Conservation (phyloP, 1,284 basidiomycete species). For the Pseudozyma pruni region DNA sequence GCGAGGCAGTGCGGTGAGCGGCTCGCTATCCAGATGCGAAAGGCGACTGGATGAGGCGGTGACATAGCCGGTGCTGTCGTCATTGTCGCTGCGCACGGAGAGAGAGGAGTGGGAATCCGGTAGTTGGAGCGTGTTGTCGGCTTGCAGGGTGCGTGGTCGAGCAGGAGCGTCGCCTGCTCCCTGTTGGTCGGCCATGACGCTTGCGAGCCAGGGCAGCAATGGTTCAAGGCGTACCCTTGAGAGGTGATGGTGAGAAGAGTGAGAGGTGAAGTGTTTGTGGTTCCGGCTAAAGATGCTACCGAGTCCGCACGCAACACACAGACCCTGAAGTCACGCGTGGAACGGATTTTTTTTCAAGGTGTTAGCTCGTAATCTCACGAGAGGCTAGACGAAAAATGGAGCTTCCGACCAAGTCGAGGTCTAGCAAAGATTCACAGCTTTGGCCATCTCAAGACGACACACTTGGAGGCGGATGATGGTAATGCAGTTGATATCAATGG, state of each 20-base stretch:
- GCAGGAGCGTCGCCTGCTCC: neutral
- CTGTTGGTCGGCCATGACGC: slow-evolving; percentile 1
- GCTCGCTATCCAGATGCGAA: slow-evolving; percentile 21
- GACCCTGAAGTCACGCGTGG: no score
- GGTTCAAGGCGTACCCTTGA: neutral
- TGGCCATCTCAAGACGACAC: no score
- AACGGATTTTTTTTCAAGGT: no score
- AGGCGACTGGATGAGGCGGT: slow-evolving; percentile 31
- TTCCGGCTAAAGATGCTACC: no score
- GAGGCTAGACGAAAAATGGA: no score
- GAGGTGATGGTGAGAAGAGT: neutral
- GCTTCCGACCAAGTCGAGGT: no score
- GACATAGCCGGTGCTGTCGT: slow-evolving; percentile 22
- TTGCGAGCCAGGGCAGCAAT: neutral
- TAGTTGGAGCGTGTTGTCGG: slow-evolving; percentile 8
- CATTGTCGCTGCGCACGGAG: slow-evolving; percentile 26
- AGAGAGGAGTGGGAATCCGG: slow-evolving; percentile 25
- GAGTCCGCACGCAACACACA: no score
- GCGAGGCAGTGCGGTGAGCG: slow-evolving; percentile 16
- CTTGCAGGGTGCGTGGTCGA: neutral
- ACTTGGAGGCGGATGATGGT: no score
- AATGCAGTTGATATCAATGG: neutral
- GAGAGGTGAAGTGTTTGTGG: no score
- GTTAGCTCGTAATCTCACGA: no score
- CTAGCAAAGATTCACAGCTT: no score